Percentiles rank a stretch among this genome's conserved stretches.
phyloP scores from a whole-genome alignment of 192 early-diverging fungal species.

The Podila horticola region DNA sequence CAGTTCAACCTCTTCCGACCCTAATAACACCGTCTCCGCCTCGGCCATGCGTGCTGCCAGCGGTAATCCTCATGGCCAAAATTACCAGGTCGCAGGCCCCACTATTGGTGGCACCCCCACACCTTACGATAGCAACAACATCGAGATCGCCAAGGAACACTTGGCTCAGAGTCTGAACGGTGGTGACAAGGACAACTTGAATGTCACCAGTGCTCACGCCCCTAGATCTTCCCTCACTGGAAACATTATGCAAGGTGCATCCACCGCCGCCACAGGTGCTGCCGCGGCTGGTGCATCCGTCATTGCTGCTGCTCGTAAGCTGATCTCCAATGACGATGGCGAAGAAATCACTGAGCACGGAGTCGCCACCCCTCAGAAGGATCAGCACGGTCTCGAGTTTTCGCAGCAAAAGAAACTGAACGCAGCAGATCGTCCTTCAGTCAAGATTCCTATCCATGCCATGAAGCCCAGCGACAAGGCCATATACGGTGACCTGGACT shows the following conservation, averaged over 20 bases:
- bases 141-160: conserved; percentile 1
- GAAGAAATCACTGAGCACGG: not conserved
- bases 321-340: conserved; percentile 7
- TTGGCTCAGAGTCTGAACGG: not conserved
- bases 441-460: conserved; percentile 4
- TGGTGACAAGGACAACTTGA: not conserved
- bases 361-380: not conserved
- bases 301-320: conserved; percentile 21
- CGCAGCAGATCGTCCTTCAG: conserved; percentile 11
- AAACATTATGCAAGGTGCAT: conserved; percentile 11
- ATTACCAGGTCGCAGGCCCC: conserved; percentile 14
- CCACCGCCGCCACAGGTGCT: conserved; percentile 8
- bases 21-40: not conserved
- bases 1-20: not conserved
- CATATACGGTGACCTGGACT: conserved; percentile 15
- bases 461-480: conserved; percentile 22
- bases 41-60: conserved; percentile 24
- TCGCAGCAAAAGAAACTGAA: not conserved
- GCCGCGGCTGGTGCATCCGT: conserved; percentile 21
- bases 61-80: conserved; percentile 7
- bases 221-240: not conserved
- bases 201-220: not conserved
- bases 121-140: conserved; percentile 7
- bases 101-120: conserved; percentile 11
- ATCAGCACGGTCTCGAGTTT: not conserved